These are phyloP conservation scores for Suhomyces maxii DNA, from an alignment of 1,139 yeast species.

Conservation along the genomic window DNA sequence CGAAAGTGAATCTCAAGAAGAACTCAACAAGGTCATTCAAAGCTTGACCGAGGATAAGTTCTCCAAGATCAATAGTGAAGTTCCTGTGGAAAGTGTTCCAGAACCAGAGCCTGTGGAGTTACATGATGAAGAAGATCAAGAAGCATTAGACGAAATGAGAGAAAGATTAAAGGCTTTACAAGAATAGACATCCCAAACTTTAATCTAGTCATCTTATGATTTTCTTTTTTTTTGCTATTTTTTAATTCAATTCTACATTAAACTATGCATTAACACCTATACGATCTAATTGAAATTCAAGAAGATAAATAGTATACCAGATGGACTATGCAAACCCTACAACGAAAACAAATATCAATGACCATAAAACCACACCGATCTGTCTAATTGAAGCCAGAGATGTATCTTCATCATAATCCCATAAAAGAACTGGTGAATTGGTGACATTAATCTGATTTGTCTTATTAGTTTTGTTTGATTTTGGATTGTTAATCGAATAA, in stretches of 20 bases:
- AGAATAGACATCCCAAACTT: slow-evolving; percentile 34
- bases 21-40: slow-evolving; percentile 52
- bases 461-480: not conserved
- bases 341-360: not conserved
- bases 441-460: not conserved
- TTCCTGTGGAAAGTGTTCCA: slow-evolving; percentile 35
- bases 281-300: too few relatives aligned
- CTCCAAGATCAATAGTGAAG: slow-evolving; percentile 42
- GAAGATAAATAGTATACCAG: not conserved
- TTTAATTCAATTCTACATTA: too few relatives aligned
- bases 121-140: slow-evolving; percentile 67
- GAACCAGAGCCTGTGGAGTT: slow-evolving; percentile 16
- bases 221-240: too few relatives aligned
- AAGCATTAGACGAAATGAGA: slow-evolving; percentile 80
- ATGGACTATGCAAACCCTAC: not conserved
- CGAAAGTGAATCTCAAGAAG: slow-evolving; percentile 71
- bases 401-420: not conserved
- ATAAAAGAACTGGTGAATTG: not conserved
- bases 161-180: slow-evolving; percentile 86
- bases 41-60: slow-evolving; percentile 46
- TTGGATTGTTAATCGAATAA: not conserved
- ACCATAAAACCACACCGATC: not conserved
- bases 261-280: too few relatives aligned
- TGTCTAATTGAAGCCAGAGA: not conserved
- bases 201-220: too few relatives aligned